Conservation (phyloP, 148 eudicot species). For the Salicornia ramosissima region DNA sequence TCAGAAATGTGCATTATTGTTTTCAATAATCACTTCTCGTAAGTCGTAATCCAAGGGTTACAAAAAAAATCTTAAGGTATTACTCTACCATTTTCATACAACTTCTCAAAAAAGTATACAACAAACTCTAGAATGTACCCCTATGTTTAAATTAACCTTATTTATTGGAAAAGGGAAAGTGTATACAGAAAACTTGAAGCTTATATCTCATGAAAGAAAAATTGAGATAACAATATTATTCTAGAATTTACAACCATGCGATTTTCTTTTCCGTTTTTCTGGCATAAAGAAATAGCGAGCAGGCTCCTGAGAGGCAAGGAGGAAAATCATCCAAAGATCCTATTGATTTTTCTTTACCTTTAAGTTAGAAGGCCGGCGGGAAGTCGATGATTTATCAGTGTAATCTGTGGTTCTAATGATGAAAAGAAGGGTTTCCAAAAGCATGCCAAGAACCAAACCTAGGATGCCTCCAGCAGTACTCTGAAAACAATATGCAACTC, state of each 20-base stretch:
- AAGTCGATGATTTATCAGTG: constrained; percentile 27
- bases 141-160: neutral
- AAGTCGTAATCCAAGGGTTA: no score
- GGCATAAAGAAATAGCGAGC: constrained; percentile 5
- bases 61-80: no score
- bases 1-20: no score
- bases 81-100: no score
- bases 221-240: neutral
- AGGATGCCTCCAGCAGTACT: constrained; percentile 92
- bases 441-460: constrained; percentile 77
- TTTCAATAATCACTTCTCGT: no score
- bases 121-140: neutral
- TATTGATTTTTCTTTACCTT: constrained; percentile 56
- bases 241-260: neutral
- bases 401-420: constrained; percentile 57
- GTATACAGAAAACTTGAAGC: neutral
- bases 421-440: constrained; percentile 83
- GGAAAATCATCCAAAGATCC: neutral
- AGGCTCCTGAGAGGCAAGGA: neutral
- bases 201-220: neutral
- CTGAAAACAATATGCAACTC: constrained; percentile 30
- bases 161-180: neutral
- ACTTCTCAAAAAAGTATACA: no score
- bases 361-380: constrained; percentile 30
- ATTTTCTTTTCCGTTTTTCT: no score